Base-by-base conservation (phyloP, 2,329 filamentous ascomycete genomes). In the Colletotrichum cordylinicola region DNA sequence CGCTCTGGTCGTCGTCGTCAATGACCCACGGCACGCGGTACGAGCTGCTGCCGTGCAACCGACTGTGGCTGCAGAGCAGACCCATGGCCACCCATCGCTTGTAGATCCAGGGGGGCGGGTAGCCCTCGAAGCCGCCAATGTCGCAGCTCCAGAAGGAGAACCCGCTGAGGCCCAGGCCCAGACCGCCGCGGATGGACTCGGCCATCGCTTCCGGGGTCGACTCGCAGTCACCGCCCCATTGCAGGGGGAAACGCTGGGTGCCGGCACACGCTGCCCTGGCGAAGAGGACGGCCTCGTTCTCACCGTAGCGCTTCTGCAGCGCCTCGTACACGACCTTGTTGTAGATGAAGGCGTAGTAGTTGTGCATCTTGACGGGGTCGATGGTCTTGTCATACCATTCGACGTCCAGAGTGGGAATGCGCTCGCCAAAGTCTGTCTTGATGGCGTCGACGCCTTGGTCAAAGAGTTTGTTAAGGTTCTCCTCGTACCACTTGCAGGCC, bases 71-170 rank as follows among this genome's bases (percentile, higher is more conserved):
- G 78, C 92, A 94, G 55, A 95, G 84, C 2, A 95, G 87, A 0
- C 93, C 93, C 82, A 95, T 94, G n/a, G 93, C 93, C 8, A 95
- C 93, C 93, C 93, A 95, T 65, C 93, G 91, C 85, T 95, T 95
- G 84, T 95, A 95, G 79, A 95, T 90, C 86, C 91, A 92, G 0
- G 91, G 92, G 3, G 88, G 89, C 5, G 93, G 93, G 6, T 84
- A 89, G 4, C 93, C 93, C 80, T 95, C 93, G 79, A 95, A 94
- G 1, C 93, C 93, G 65, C 93, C 93, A 78, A 94, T 94, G 80
- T 94, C 93, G 77, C 91, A 92, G 39, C 91, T 92, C 92, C 93
- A 94, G 84, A 92, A 94, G 15, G 90, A 89, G 82, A 92, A 94
- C 3, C 92, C 92, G 60, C 89, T 91, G 2, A 94, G 84, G 16